phyloP scores from a whole-genome alignment of 345 rosid species.

The Euphorbia pulcherrima region DNA sequence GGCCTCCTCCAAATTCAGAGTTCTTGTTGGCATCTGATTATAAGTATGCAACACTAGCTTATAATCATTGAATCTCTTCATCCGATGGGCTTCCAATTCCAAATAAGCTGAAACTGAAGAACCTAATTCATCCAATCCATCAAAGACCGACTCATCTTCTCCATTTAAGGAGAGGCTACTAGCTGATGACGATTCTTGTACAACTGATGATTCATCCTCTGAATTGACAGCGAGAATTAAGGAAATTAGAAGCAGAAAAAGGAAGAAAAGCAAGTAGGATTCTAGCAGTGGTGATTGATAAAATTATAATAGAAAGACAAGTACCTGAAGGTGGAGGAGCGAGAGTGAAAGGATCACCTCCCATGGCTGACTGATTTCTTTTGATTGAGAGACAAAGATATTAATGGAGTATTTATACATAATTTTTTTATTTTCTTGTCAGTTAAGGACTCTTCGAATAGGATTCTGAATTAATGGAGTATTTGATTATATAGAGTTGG shows the following conservation, averaged over 20 bases:
- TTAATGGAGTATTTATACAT: too few species aligned
- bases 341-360: background rate
- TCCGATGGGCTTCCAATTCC: slow-evolving; percentile 25
- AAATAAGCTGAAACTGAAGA: slow-evolving; percentile 8
- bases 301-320: too few species aligned
- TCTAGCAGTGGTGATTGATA: too few species aligned
- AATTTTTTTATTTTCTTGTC: slow-evolving; percentile 1
- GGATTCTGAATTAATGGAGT: too few species aligned
- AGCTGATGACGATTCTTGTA: background rate
- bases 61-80: slow-evolving; percentile 33
- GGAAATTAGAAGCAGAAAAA: background rate
- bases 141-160: background rate
- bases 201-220: background rate
- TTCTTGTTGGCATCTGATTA: slow-evolving; percentile 23
- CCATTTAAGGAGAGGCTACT: background rate
- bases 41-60: slow-evolving; percentile 44
- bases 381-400: too few species aligned
- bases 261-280: background rate
- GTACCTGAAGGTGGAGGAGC: too few species aligned
- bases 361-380: too few species aligned
- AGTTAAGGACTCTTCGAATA: background rate
- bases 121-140: slow-evolving; percentile 17
- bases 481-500: too few species aligned
- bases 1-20: slow-evolving; percentile 33
- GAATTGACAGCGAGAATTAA: background rate